Base-by-base conservation (phyloP, 169 alveolate species). In the Cardiosporidium cionae region DNA sequence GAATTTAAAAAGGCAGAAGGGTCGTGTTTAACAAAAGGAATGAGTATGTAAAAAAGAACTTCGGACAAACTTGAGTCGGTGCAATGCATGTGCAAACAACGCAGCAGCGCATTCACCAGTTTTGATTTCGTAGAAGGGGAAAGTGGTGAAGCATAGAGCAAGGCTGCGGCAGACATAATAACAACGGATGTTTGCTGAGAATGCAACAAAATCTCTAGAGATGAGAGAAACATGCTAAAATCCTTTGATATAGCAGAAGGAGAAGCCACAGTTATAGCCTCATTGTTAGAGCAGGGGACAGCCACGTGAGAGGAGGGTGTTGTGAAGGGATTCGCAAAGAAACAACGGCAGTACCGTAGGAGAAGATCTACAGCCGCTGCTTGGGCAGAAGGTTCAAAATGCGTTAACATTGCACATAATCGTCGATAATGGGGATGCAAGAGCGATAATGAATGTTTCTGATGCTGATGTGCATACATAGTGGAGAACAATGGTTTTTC, bases 391-490 rank as follows among this genome's bases (percentile, higher is more conserved):
- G 86, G 83, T 33, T 84, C 85, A 52, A 80, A 66, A 27, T 52
- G 68, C 9, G 74, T 75, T 0, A 84, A 69, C 31, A 63, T 54
- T 32, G 53, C 44, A 23, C 79, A 74, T 7, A 84, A 34, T 1
- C 87, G 70, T 27, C 80, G 65, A 37, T 72, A 86, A 22, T 72
- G 74, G 16, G 80, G 71, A 29, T 86, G 91, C 31, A 86, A 70
- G 22, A 84, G 62, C 9, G 86, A 76, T 27, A 86, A 79, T 31
- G 73, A 80, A 16, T 54, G 64, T 44, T 33, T 71, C 36, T 33
- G 63, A 0, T 44, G 28, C n/a, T n/a, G n/a, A n/a, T n/a, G n/a
- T n/a, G n/a, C n/a, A n/a, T n/a, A n/a, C n/a, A n/a, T n/a, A n/a
- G n/a, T n/a, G n/a, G n/a, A n/a, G n/a, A n/a, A n/a, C n/a, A n/a